Base-by-base conservation (phyloP, 1,284 basidiomycete genomes). In the Papiliotrema fonsecae region DNA sequence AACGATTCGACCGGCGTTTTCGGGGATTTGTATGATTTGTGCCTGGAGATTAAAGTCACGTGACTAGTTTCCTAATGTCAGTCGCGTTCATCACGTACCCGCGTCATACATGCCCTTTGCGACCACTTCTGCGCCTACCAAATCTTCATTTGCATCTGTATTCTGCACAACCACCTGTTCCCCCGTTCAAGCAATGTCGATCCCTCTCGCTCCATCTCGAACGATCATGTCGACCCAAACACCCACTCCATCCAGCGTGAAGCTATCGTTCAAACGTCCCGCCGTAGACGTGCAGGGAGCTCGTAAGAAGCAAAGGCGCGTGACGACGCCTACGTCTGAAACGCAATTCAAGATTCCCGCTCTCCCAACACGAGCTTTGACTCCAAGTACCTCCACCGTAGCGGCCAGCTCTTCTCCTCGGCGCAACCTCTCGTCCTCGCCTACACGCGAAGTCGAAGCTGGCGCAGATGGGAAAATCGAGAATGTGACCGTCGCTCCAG, bases 321-420 rank as follows among this genome's bases (percentile, higher is more conserved):
- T 37, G 16, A 24, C 31, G 3, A 36, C 28, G 28, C 24, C 35
- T 3, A 30, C 45, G 16, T 6, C 6, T 3, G n/a, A 31, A 22
- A 34, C 6, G 25, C 11, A 11, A 34, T 61, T 60, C 55, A 58
- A 60, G 46, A 47, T 57, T 22, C 56, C 58, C 6, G 43, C 49
- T 4, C 32, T 55, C 6, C 55, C 51, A 24, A 16, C 49, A 43
- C 19, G 50, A 44, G 39, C 60, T 5, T 49, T 60, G 35, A 70
- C 69, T 6, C 69, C 69, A 2, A 60, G 59, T 22, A 65, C 68
- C 3, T 68, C 65, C 13, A 72, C 69, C 24, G 65, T 70, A 24
- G 69, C 70, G 4, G 59, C 54, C 25, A 68, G 62, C 21, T 68
- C 67, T n/a, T 67, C 66, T 0, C 67, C 67, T 10, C 51, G 50